Evolutionary conservation across 495 filamentous ascomycete genomes (phyloP), one percentile per base, ranked within the genome.

Genomic region (Trichoderma orchidacearum): DNA sequence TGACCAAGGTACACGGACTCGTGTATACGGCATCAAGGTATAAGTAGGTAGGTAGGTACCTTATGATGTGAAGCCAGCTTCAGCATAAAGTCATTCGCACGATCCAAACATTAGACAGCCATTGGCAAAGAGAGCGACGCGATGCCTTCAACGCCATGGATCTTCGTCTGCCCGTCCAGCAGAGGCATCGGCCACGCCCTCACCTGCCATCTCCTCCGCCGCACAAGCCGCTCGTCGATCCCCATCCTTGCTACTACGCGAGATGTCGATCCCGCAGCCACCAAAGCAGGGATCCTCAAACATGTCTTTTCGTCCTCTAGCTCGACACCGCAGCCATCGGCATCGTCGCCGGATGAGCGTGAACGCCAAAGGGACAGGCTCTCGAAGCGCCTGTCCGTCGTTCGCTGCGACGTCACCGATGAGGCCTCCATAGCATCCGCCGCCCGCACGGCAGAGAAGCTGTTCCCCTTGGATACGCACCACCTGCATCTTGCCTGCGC

Each of bases 191-290:
- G 66, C 27, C 66, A 70, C 59, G 65, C 84, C 27, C 71, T 94
- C 15, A 80, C 85, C 5, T 78, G 82, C 4, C 78, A 83, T 32
- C 72, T 94, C 11, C 76, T 93, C 13, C 68, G 71, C 53, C 79
- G 74, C 17, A 89, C 87, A 7, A 69, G 71, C 6, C 41, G 41
- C 17, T 27, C 41, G 41, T 25, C 41, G 18, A 68, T 85, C 12
- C 87, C 87, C 3, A 74, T 93, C 29, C 74, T 92, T 12, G 86
- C 85, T 27, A 92, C 87, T 21, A 80, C 84, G 23, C 77, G 89
- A 30, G 18, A 48, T 27, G 75, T 69, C 18, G 75, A 55, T 56
- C 66, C 77, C 30, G 62, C 72, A 0, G 68, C 68, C 45, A 69
- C 83, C 5, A 80, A 75, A 56, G 66, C 75, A 3, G 63, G 67